Conservation (phyloP, 768 basidiomycete species). For the Xerocomellus intermedius region DNA sequence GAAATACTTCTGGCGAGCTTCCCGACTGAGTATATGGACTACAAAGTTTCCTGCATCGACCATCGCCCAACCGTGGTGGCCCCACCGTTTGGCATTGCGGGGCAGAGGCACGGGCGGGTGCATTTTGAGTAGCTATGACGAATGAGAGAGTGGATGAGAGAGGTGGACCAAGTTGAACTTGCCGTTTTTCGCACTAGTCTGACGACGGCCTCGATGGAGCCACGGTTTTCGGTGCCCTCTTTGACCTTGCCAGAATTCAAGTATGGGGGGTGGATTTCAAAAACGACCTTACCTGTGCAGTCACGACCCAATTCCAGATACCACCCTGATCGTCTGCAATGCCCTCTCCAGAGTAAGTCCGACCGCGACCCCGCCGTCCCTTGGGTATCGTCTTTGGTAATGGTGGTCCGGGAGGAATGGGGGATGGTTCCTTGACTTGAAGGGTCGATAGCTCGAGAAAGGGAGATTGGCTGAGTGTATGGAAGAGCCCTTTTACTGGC, state of each 20-base stretch:
- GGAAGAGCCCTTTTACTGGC: constrained; percentile 54
- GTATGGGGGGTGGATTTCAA: not conserved
- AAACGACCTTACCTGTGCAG: constrained; percentile 56
- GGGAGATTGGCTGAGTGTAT: constrained; percentile 57
- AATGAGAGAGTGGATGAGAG: constrained; percentile 9
- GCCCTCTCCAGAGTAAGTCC: constrained; percentile 67
- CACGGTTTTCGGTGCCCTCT: constrained; percentile 78
- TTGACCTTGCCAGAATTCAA: constrained; percentile 54
- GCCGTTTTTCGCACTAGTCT: constrained; percentile 70
- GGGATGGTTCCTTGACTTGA: constrained; percentile 50
- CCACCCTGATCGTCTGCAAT: constrained; percentile 48
- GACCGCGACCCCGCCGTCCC: constrained; percentile 62
- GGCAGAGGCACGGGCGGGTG: constrained; percentile 61
- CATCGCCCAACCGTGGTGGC: constrained; percentile 79
- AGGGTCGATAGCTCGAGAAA: constrained; percentile 63
- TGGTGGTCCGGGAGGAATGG: constrained; percentile 55
- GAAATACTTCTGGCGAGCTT: constrained; percentile 71
- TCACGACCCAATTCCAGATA: constrained; percentile 76
- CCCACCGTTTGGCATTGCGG: constrained; percentile 58
- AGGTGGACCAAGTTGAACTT: constrained; percentile 27
- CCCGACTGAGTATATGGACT: constrained; percentile 69
- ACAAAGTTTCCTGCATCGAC: constrained; percentile 80
- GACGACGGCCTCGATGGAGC: constrained; percentile 73
- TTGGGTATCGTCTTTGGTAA: constrained; percentile 56
- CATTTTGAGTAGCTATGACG: constrained; percentile 52